Evolutionary conservation across 1,284 basidiomycete genomes (phyloP), one percentile per base, ranked within the genome.

Genomic region (Clitocybe nebularis): DNA sequence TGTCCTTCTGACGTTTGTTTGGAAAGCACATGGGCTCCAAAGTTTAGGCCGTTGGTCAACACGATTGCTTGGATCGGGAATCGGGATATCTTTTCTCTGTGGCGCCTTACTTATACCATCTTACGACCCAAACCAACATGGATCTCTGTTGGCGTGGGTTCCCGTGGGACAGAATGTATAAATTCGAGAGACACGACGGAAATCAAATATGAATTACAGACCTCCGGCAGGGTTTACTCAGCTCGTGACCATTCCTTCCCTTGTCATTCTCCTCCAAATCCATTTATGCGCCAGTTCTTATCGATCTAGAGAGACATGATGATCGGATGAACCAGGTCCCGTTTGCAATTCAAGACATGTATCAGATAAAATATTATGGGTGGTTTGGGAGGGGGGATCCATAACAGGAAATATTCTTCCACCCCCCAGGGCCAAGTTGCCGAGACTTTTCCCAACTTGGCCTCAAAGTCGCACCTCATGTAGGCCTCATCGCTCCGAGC

Each of bases 11-110:
- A 14, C 51, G 46, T 47, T 58, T 61, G 44, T 45, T 56, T 39
- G 54, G 49, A 51, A 61, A 61, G 45, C 60, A 62, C 60, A 62
- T 62, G 47, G 24, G 44, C 32, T 23, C 21, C 8, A n/a, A n/a
- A n/a, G n/a, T 45, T 44, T 46, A 39, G 24, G 14, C 25, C 14
- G 9, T 44, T 30, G 3, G 0, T 37, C 19, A 36, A 35, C 24
- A 7, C 32, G 39, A 9, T 36, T 23, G 14, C 10, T 43, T 24
- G 17, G 24, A 23, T 29, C 41, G 36, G 41, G 41, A 35, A 45
- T 40, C 36, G 37, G 25, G 14, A 36, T 26, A 47, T 35, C 10
- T 32, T 28, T 26, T 13, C 19, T 2, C 11, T 10, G 4, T 24
- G 38, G 13, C 33, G 23, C 34, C 30, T 45, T 47, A 36, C 40